Conservation (phyloP, 305 asterid genomes). For the Vinca major region DNA sequence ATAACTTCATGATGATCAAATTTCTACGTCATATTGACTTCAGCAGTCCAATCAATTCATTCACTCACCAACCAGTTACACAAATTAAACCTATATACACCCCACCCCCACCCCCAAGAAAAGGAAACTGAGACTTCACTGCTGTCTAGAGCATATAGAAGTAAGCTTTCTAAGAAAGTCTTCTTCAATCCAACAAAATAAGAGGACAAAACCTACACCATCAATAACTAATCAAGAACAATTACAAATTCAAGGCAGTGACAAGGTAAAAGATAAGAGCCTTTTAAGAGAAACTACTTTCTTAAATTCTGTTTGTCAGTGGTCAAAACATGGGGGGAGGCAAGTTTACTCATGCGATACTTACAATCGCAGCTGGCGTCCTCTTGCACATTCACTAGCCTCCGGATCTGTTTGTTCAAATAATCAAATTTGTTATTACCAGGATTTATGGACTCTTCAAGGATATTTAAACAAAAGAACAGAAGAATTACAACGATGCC, state of each 20-base stretch:
- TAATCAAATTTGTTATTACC: constrained; percentile 16
- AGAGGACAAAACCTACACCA: background rate
- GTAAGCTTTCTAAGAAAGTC: background rate
- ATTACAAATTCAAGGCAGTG: background rate
- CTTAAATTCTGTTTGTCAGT: background rate
- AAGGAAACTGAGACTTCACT: background rate
- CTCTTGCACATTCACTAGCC: constrained; percentile 71
- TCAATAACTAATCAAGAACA: background rate
- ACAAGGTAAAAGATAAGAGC: background rate
- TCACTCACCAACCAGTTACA: background rate
- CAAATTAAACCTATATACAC: background rate
- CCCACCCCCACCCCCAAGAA: background rate
- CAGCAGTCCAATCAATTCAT: background rate
- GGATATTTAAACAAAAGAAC: constrained; percentile 8
- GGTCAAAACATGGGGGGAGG: background rate
- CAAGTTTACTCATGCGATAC: constrained; percentile 17
- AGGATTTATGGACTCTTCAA: constrained; percentile 2
- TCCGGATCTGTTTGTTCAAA: constrained; percentile 59
- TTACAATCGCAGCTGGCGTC: constrained; percentile 91
- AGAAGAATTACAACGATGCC: constrained; percentile 9
- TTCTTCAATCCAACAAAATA: background rate
- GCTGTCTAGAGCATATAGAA: background rate
- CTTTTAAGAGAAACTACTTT: background rate
- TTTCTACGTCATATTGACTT: background rate
- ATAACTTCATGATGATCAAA: background rate